phyloP scores from a whole-genome alignment of 495 filamentous ascomycete genomes.

The Penicillium flavigenum region DNA sequence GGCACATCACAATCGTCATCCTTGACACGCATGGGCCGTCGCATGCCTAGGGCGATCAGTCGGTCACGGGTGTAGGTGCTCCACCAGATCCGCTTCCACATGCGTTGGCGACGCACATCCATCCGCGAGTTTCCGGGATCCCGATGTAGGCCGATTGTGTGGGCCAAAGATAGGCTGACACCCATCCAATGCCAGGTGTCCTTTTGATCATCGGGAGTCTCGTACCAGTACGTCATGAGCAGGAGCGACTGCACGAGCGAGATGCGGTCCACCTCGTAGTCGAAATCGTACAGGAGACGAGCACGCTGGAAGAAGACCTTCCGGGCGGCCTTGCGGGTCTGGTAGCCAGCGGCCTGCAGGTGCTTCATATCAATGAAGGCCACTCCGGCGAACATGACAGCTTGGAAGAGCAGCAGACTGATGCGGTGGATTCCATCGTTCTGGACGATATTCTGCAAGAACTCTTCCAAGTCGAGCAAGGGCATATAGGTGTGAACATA shows the following conservation, averaged over 20 bases:
- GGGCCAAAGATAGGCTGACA: slow-evolving; percentile 75
- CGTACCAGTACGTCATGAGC: slow-evolving; percentile 89
- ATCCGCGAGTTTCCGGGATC: slow-evolving; percentile 75
- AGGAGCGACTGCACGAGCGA: slow-evolving; percentile 79
- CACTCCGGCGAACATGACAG: slow-evolving; percentile 77
- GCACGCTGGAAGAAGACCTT: slow-evolving; percentile 78
- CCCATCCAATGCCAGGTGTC: slow-evolving; percentile 95
- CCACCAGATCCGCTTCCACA: slow-evolving; percentile 96
- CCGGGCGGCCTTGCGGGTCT: slow-evolving; percentile 68
- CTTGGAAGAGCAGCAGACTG: slow-evolving; percentile 77
- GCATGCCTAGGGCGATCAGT: slow-evolving; percentile 84
- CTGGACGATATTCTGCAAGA: slow-evolving; percentile 62
- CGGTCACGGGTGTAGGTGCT: slow-evolving; percentile 89
- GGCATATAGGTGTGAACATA: slow-evolving; percentile 91
- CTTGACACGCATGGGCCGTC: slow-evolving; percentile 84
- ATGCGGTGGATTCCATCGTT: slow-evolving; percentile 66
- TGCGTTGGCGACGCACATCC: slow-evolving; percentile 63
- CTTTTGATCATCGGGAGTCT: slow-evolving; percentile 85
- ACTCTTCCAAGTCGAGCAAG: slow-evolving; percentile 73
- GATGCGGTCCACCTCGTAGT: slow-evolving; percentile 80
- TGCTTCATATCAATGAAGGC: slow-evolving; percentile 73
- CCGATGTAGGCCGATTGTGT: slow-evolving; percentile 80
- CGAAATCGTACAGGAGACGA: slow-evolving; percentile 78
- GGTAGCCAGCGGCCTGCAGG: slow-evolving; percentile 67
- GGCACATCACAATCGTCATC: slow-evolving; percentile 87